Base-by-base conservation (phyloP, 331 rosid species). In the Malus hybrid region DNA sequence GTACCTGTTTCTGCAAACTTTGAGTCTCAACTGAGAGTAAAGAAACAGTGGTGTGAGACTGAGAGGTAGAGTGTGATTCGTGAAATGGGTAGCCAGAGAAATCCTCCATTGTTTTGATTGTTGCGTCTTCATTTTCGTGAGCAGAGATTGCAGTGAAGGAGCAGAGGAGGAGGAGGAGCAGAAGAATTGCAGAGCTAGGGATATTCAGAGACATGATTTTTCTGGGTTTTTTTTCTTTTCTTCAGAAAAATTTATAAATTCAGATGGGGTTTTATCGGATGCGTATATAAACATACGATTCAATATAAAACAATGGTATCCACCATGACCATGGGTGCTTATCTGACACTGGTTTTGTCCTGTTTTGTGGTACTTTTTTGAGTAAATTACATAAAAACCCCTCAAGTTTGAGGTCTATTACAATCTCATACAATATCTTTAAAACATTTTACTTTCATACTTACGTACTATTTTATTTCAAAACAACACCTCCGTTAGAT, bases 1-100 rank as follows among this genome's bases (percentile, higher is more conserved):
- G 7, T 32, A 94, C 99, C 97, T 39, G 46, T 39, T 39, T 39
- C 46, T 92, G 92, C 39, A 94, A 84, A 80, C 28, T 79, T 28
- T 86, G 86, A 68, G 87, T 77, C 68, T 92, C 92, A 39, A 88
- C 91, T 10, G 86, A 83, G 18, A 90, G 93, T 65, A 89, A 85
- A 80, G 87, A 73, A 46, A 70, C 33, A 28, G 81, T 67, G 74
- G 64, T 76, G 75, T 39, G 46, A 36, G 44, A 36, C 44, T 74
- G 79, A 56, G 27, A 16, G 71, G 22, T 65, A 36, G 86, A 70
- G 82, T 83, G 82, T 78, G 92, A 82, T 31, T 87, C 89, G 42
- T 83, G 92, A 78, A 94, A 70, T 79, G 93, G 72, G 82, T 88
- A 92, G 65, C 99, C 99, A 7, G 97, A 87, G 79, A 94, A 94